Base-by-base conservation (phyloP, 495 filamentous ascomycete genomes). In the Penicillium longicatenatum region DNA sequence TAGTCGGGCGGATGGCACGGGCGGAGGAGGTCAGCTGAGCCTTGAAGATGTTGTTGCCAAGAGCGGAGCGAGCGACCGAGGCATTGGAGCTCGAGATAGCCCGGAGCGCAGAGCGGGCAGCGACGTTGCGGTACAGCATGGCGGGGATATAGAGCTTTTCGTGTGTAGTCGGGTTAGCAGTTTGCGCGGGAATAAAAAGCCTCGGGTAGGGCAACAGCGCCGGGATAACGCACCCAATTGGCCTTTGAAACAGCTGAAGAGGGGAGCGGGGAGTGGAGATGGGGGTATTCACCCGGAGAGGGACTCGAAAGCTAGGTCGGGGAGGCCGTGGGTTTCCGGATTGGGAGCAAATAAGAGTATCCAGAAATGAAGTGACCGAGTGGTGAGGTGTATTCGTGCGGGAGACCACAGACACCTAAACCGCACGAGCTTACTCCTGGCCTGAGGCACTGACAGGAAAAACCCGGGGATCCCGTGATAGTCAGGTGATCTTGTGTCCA, bases 111-210 rank as follows among this genome's bases (percentile, higher is more conserved):
- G 78, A 79, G 74, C 76, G 75, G 62, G 75, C 73, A 64, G 73
- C 70, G 58, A 71, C 65, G 63, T 70, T 73, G 64, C 79, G 74
- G 72, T 74, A 78, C 52, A 82, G 50, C 79, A 82, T 82, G 62
- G 66, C 74, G 63, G 68, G 58, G 61, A 47, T 21, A 41, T 30
- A 35, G 6, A 71, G 72, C 74, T 75, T 69, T 70, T 70, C 66
- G 69, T 64, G 61, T 66, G 70, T 54, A 55, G 61, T 71, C 65
- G 67, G 64, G 65, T 74, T 68, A 72, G 71, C 63, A 71, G 55
- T 43, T 55, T 42, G 52, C 59, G 59, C 59, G 48, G 57, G 11
- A 58, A 53, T 31, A 63, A 70, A 70, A 75, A 75, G 65, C 66
- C 59, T 67, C 71, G 74, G 74, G 65, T 71, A 54, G 56, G 55